Conservation (phyloP, 2,329 filamentous ascomycete genomes). For the Claviceps quebecensis region DNA sequence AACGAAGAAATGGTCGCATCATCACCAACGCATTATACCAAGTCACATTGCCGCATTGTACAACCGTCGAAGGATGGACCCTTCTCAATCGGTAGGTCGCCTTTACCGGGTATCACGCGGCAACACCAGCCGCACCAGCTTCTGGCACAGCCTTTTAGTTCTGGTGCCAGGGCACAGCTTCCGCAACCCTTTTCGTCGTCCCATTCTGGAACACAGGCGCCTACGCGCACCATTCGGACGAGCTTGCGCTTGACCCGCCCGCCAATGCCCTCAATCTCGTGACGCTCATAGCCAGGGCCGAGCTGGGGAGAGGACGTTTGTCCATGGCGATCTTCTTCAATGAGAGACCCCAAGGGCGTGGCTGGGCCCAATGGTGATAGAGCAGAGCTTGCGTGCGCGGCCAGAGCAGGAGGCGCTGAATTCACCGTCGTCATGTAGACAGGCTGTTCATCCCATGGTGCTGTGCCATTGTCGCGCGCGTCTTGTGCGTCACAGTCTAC, state of each 20-base stretch:
- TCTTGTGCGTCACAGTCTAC: slow-evolving; percentile 76
- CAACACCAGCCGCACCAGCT: slow-evolving; percentile 93
- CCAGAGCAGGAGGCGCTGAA: slow-evolving; percentile 7
- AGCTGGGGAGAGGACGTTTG: slow-evolving; percentile 37
- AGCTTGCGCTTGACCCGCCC: slow-evolving; percentile 77
- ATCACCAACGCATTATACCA: not conserved
- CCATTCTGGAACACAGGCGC: slow-evolving; percentile 73
- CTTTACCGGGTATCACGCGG: slow-evolving; percentile 51
- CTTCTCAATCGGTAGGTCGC: slow-evolving; percentile 21
- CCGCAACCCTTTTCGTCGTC: slow-evolving; percentile 56
- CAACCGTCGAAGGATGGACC: slow-evolving; percentile 10
- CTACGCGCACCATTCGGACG: slow-evolving; percentile 69
- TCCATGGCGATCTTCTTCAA: slow-evolving; percentile 19
- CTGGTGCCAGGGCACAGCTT: slow-evolving; percentile 52
- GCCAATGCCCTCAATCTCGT: slow-evolving; percentile 85
- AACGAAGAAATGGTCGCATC: not conserved
- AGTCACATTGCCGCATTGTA: slow-evolving; percentile 2
- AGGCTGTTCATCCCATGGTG: slow-evolving; percentile 10
- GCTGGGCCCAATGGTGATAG: slow-evolving; percentile 7
- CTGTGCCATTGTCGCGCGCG: slow-evolving; percentile 31
- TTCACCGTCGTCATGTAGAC: slow-evolving; percentile 10
- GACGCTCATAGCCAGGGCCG: slow-evolving; percentile 63
- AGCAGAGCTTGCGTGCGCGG: slow-evolving; percentile 6
- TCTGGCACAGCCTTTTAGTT: slow-evolving; percentile 52
- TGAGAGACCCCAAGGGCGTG: slow-evolving; percentile 13